Evolutionary conservation across 2,329 filamentous ascomycete genomes (phyloP).

Genomic region (Colletotrichum falcatum): DNA sequence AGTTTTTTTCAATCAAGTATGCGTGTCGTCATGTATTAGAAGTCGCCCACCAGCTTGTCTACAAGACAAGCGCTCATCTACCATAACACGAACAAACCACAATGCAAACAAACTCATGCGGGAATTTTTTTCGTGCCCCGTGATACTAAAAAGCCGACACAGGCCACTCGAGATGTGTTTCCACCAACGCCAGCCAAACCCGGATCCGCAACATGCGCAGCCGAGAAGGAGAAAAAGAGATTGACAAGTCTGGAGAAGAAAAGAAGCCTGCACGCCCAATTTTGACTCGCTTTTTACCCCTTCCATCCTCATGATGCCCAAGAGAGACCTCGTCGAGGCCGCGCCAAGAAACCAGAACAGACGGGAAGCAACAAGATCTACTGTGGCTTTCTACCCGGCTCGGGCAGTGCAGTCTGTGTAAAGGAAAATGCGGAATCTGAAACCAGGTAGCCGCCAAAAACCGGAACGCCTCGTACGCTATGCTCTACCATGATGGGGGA

Average conservation of each 20-base stretch:
- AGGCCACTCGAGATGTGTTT: constrained; percentile 22
- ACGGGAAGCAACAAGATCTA: constrained; percentile 39
- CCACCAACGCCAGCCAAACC: constrained; percentile 35
- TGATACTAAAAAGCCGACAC: constrained; percentile 27
- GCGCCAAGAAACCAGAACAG: constrained; percentile 35
- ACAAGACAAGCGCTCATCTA: constrained; percentile 38
- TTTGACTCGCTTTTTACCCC: constrained; percentile 38
- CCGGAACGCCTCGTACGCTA: constrained; percentile 55
- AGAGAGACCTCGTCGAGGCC: constrained; percentile 28
- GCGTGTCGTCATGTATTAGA: constrained; percentile 42
- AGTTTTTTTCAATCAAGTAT: constrained; percentile 18
- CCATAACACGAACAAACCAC: constrained; percentile 17
- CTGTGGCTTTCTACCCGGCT: constrained; percentile 37
- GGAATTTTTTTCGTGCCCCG: constrained; percentile 38
- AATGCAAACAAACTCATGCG: constrained; percentile 39
- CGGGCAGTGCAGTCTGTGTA: constrained; percentile 32
- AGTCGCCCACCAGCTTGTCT: constrained; percentile 35
- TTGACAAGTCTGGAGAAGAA: constrained; percentile 11
- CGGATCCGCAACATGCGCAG: constrained; percentile 20
- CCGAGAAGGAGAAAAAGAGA: neutral
- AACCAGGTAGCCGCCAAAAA: constrained; percentile 43
- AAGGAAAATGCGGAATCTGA: constrained; percentile 38
- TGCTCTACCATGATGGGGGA: constrained; percentile 51
- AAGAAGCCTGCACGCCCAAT: constrained; percentile 27
- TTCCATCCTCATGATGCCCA: constrained; percentile 34